Base-by-base conservation (phyloP, 441 rosid genomes). In the Eutrema salsugineum region DNA sequence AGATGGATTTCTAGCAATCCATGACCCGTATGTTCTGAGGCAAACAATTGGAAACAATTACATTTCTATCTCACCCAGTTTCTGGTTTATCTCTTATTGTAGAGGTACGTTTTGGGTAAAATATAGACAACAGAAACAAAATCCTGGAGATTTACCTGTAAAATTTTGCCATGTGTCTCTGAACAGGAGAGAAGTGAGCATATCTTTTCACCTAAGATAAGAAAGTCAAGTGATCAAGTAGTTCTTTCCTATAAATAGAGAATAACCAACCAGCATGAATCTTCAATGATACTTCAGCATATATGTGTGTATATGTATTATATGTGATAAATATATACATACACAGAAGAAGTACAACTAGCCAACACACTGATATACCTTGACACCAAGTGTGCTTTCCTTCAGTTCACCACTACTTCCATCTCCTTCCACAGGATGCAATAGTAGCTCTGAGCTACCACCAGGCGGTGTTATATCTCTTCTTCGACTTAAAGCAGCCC, bases 1-100 rank as follows among this genome's bases (percentile, higher is more conserved):
- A 73, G 85, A 76, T 39, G 94, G 89, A 80, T 85, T 83, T 80
- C 76, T 80, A 71, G 90, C 85, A 75, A 87, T 78, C 85, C 87
- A 87, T 50, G 51, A 63, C 47, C 94, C 94, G 57, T 85, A 85
- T 47, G 62, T 61, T 82, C 94, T 89, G 83, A 61, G 75, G 55
- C 62, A 59, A 70, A 43, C 62, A 76, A 54, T 27, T 68, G 39
- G 42, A 70, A 59, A 35, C 9, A 50, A 60, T 80, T 49, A 79
- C 77, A 39, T 35, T 53, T 30, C 47, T 12, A 70, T 59, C 66
- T 27, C 64, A 46, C 63, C 63, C 32, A 61, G 48, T 32, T 66
- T 57, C 47, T 49, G 51, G n/a, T 33, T 67, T 66, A 47, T 58
- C 43, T 58, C 43, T 63, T 64, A 55, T 39, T 7, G 44, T 59